Evolutionary conservation across 768 basidiomycete genomes (phyloP), one percentile per base, ranked within the genome.

Genomic region (Leccinum disarticulatum): DNA sequence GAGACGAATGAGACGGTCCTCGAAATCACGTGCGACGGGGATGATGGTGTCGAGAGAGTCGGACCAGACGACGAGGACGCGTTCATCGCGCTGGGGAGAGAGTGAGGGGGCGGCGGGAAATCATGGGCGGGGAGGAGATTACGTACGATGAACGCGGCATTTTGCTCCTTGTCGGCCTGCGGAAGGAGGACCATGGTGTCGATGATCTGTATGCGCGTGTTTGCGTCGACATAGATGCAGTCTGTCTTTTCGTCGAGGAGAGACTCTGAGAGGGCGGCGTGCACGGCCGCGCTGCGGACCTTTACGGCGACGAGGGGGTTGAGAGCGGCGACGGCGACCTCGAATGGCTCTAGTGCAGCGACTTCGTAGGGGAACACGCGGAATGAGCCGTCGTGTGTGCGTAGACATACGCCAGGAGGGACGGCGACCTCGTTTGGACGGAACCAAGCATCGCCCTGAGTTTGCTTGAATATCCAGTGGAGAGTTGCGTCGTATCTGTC

Each of bases 61-160:
- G 19, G 88, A 86, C 92, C 92, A 95, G 62, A 94, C 85, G 61
- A 94, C 83, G 56, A 95, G 80, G 17, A 90, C 88, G 41, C 89
- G 84, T 70, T 94, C 93, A 70, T 93, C 88, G 50, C 92, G 84
- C 88, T 89, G 63, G 6, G 54, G 4, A 55, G 55, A 49, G 22
- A 17, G 27, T 59, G 9, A 58, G 51, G 1, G 14, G 55, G 31
- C 8, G 55, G 31, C 8, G 38, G 13, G 47, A 52, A n/a, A 28
- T 22, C 22, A 22, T n/a, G 35, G 19, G 30, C 25, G 47, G 11
- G 14, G n/a, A 33, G 56, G n/a, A 3, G 22, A 0, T 19, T 11
- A 80, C 87, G 62, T 58, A 88, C 88, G 67, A 93, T 85, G 70
- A 95, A 95, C 1, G 93, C 92, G 3, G 71, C 71, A 17, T 73